Percentiles rank a stretch among this genome's conserved stretches.
Conservation (phyloP, 192 early-diverging fungal genomes). For the Entomortierella lignicola region DNA sequence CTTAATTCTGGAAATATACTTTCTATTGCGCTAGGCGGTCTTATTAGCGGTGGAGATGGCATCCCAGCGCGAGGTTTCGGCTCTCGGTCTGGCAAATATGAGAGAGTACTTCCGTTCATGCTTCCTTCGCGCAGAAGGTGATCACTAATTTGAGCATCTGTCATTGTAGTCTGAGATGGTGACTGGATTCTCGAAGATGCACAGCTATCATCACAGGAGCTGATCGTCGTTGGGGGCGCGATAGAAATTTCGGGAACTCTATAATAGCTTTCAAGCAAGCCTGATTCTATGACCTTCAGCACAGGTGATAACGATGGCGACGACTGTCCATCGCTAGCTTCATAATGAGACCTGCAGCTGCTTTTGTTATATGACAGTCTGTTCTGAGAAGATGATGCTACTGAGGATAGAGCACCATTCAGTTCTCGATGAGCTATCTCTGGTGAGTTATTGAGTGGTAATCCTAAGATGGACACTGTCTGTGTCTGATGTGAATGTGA, state of each 20-base stretch:
- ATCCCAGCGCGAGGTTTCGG: background rate
- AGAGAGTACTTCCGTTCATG: too few relatives aligned
- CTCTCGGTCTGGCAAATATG: background rate
- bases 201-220: constrained; percentile 6
- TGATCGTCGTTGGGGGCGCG: constrained; percentile 20
- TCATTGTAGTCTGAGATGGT: background rate
- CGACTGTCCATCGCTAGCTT: background rate
- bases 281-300: background rate
- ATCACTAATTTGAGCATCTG: background rate
- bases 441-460: constrained; percentile 15
- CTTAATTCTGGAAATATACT: constrained; percentile 27
- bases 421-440: constrained; percentile 18
- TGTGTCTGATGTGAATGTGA: constrained; percentile 11
- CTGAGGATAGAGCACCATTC: background rate
- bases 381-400: background rate
- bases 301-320: background rate
- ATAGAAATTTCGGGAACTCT: constrained; percentile 27
- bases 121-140: too few relatives aligned
- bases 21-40: constrained; percentile 18
- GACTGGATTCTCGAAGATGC: background rate
- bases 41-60: background rate
- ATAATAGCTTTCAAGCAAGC: background rate
- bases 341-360: too few relatives aligned
- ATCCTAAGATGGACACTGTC: constrained; percentile 7
- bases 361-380: too few relatives aligned